phyloP scores from a whole-genome alignment of 208 protist genomes.

The Crithidia sp. region DNA sequence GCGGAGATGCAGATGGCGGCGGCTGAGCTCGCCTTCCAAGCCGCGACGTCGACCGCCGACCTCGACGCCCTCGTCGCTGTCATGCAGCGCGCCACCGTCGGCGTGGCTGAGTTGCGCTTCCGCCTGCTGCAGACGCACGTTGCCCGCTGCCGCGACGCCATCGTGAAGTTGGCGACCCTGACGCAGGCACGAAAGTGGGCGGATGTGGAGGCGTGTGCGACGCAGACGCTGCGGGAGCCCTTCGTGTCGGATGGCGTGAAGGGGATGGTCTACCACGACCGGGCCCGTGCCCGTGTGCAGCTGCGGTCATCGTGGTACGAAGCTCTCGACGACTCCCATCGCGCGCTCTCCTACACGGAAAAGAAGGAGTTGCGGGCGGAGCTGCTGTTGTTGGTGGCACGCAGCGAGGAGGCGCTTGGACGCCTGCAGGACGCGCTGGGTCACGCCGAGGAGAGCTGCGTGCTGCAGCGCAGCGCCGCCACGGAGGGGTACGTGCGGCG shows the following conservation, averaged over 20 bases:
- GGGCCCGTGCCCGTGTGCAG: constrained; percentile 47
- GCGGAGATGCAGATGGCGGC: constrained; percentile 48
- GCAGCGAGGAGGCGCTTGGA: constrained; percentile 61
- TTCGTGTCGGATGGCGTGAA: constrained; percentile 39
- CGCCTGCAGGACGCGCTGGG: constrained; percentile 58
- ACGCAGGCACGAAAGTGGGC: constrained; percentile 2
- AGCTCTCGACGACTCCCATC: constrained; percentile 57
- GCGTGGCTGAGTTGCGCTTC: constrained; percentile 44
- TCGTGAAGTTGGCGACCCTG: constrained; percentile 18
- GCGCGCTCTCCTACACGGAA: constrained; percentile 43
- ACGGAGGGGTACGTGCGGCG: constrained; percentile 18
- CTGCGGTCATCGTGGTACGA: constrained; percentile 47
- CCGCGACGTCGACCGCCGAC: constrained; percentile 29
- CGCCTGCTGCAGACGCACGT: constrained; percentile 40
- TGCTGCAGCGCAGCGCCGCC: constrained; percentile 20
- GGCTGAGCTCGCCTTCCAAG: constrained; percentile 57
- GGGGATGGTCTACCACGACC: constrained; percentile 28
- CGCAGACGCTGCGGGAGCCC: constrained; percentile 3
- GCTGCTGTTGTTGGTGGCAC: constrained; percentile 50
- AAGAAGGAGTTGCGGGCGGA: constrained; percentile 20
- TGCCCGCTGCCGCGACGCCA: constrained; percentile 18
- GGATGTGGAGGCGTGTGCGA: neutral
- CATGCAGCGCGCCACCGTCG: constrained; percentile 27
- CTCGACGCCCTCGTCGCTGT: constrained; percentile 37
- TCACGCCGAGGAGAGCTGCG: constrained; percentile 43